These are phyloP conservation scores for Dictyophora rubrovolvata DNA, from an alignment of 768 basidiomycete genomes.

Conservation along the genomic window DNA sequence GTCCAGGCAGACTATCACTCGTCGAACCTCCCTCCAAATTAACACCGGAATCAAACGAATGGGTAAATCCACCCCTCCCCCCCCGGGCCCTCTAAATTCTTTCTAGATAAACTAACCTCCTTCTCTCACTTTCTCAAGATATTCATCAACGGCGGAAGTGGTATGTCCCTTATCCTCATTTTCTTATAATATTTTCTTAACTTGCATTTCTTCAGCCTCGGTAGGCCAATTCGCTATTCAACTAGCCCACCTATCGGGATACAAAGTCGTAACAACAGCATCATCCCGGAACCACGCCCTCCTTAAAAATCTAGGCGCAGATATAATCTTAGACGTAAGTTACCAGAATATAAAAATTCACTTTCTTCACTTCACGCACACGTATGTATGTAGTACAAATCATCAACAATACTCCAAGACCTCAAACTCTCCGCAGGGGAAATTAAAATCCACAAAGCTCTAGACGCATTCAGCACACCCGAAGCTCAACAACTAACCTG, in stretches of 20 bases:
- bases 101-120: not conserved
- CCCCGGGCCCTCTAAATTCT: not conserved
- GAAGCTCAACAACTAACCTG: not conserved
- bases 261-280: constrained; percentile 34
- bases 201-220: not conserved
- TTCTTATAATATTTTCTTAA: not conserved
- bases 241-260: constrained; percentile 31
- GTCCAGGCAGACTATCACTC: not conserved
- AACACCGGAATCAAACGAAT: not conserved
- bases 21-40: not conserved
- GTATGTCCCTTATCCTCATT: not conserved
- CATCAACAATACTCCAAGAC: not conserved
- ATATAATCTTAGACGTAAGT: constrained; percentile 27
- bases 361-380: not conserved
- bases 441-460: not conserved
- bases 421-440: not conserved
- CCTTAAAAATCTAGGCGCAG: constrained; percentile 32
- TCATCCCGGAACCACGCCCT: constrained; percentile 28
- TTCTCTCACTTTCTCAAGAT: not conserved
- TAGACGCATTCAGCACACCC: not conserved
- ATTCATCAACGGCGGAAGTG: constrained; percentile 1
- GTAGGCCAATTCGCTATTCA: constrained; percentile 30
- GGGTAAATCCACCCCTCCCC: not conserved
- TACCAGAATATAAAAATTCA: not conserved
- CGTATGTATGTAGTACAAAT: not conserved